phyloP scores from a whole-genome alignment of 495 filamentous ascomycete genomes.

The Amniculicola lignicola region DNA sequence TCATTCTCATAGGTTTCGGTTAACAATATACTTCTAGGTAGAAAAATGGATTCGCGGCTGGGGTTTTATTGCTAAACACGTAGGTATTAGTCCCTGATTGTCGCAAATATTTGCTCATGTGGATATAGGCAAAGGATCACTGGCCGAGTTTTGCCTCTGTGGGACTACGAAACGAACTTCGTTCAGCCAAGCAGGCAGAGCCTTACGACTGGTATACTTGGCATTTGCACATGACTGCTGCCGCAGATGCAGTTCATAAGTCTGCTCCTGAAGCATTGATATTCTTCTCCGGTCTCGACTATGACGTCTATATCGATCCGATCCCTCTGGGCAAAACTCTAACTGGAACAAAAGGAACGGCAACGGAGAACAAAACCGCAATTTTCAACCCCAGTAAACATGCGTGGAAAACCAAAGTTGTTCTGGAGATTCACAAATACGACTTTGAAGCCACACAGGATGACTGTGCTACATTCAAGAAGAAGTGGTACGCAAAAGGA shows the following conservation, averaged over 20 bases:
- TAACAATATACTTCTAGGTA: no score
- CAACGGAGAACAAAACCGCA: conserved; percentile 7
- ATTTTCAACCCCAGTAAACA: conserved; percentile 10
- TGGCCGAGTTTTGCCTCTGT: conserved; percentile 18
- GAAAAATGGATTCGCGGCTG: conserved; percentile 23
- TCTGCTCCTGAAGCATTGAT: conserved; percentile 14
- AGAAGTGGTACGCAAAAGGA: conserved; percentile 42
- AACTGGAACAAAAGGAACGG: conserved; percentile 10
- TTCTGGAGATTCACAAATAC: conserved; percentile 55
- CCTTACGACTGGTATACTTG: conserved; percentile 24
- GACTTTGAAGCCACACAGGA: conserved; percentile 24
- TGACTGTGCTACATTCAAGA: conserved; percentile 38
- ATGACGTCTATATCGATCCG: conserved; percentile 18
- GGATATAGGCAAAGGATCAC: conserved; percentile 13
- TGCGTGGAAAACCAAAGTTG: conserved; percentile 43
- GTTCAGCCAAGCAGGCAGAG: conserved; percentile 5
- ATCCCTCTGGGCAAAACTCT: conserved; percentile 19
- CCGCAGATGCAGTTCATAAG: conserved; percentile 16
- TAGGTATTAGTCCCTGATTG: background rate
- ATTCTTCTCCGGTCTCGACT: conserved; percentile 22
- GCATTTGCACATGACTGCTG: conserved; percentile 17
- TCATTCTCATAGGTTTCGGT: no score
- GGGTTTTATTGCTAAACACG: conserved; percentile 18
- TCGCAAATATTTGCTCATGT: background rate
- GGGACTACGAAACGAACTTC: conserved; percentile 20